A percentile compares a stretch with the other conserved stretches of the same genome.
phyloP scores from a whole-genome alignment of 805 yeast species.

The Torulaspora indica region DNA sequence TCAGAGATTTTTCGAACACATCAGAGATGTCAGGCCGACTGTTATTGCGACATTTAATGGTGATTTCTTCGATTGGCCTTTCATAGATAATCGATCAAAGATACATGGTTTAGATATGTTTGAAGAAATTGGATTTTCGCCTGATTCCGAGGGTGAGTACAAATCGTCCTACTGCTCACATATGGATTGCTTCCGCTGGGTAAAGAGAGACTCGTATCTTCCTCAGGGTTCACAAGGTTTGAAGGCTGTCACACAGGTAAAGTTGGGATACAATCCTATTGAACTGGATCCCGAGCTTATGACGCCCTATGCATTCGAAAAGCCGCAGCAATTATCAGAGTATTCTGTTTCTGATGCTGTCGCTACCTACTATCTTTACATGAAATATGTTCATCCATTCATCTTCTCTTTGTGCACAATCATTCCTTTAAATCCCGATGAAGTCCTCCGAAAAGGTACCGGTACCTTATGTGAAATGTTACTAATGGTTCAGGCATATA shows the following conservation, averaged over 20 bases:
- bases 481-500: slow-evolving; percentile 91
- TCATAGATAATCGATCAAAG: slow-evolving; percentile 81
- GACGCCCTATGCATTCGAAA: slow-evolving; percentile 95
- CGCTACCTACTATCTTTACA: slow-evolving; percentile 92
- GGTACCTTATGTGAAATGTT: slow-evolving; percentile 98
- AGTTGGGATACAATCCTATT: slow-evolving; percentile 91
- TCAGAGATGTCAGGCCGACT: slow-evolving; percentile 83
- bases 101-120: slow-evolving; percentile 83
- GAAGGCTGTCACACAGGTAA: slow-evolving; percentile 94
- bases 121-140: slow-evolving; percentile 89
- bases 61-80: slow-evolving; percentile 99
- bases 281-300: slow-evolving; percentile 95
- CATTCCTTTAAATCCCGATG: slow-evolving; percentile 94
- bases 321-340: slow-evolving; percentile 88
- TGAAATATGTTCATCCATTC: slow-evolving; percentile 96
- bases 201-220: slow-evolving; percentile 90
- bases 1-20: slow-evolving; percentile 79
- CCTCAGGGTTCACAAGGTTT: slow-evolving; percentile 99
- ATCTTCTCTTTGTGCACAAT: slow-evolving; percentile 93
- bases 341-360: slow-evolving; percentile 99
- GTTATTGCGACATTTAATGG: slow-evolving; percentile 98
- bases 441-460: slow-evolving; percentile 91
- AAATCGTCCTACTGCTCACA: slow-evolving; percentile 89
- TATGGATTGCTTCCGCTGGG: slow-evolving; percentile 98
- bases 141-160: slow-evolving; percentile 85